Base-by-base conservation (phyloP, 2,329 filamentous ascomycete species). In the Myrmaecium sp. region DNA sequence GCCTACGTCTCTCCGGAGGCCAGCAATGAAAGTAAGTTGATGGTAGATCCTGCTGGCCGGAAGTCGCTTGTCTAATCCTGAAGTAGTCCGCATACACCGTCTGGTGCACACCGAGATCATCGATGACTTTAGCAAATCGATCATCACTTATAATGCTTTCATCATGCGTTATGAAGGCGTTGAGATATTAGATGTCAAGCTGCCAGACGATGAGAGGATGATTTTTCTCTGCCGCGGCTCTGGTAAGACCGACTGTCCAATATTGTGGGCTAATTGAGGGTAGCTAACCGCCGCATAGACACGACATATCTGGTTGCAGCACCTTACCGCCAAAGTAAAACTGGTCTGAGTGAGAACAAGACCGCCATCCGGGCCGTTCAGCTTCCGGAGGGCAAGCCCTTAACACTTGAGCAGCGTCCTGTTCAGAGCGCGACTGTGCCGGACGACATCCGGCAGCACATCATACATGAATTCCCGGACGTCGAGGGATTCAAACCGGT, bases 131-230 rank as follows among this genome's bases (percentile, higher is more conserved):
- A 42, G 45, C 3, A 43, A 51, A 17, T 36, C 41, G 21, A 30
- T 46, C 2, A 33, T 32, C 24, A 25, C 32, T 14, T 36, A 43
- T 30, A 36, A 72, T 27, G 68, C 69, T 20, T 66, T 74, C 30
- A 77, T 66, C 37, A 56, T 57, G 29, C 46, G 29, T 14, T 43
- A 50, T 34, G 49, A 17, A 2, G 52, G 47, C 1, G 40, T 51
- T 5, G 52, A 46, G n/a, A 49, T 74, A 10, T 46, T 69, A 12
- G 74, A 82, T 42, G 47, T 76, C 9, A 73, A 74, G 41, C 81
- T 83, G 40, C 60, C 79, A 22, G 62, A 75, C 38, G 67, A 76
- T 29, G 49, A 60, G 8, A 59, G 54, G 0, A 44, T 83, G 2
- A 57, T 82, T 28, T 37, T 79, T 2, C 59, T 83, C 2, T 66